phyloP scores from a whole-genome alignment of 768 basidiomycete genomes.

The Boletus edulis region DNA sequence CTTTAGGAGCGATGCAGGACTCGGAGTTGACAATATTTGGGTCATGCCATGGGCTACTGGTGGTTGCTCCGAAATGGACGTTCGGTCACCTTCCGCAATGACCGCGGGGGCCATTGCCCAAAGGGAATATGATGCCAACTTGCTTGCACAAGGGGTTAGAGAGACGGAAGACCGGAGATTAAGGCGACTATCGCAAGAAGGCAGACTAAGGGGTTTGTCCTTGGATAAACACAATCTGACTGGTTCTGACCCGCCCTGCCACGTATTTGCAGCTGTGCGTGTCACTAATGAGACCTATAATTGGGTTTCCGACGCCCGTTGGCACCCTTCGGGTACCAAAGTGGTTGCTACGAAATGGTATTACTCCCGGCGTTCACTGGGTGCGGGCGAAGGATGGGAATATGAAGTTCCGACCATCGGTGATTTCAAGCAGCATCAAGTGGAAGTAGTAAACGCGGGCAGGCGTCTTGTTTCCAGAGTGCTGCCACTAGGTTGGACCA shows the following conservation, averaged over 20 bases:
- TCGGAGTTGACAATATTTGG: constrained; percentile 78
- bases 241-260: constrained; percentile 3
- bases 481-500: constrained; percentile 60
- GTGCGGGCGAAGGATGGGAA: constrained; percentile 74
- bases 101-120: constrained; percentile 36
- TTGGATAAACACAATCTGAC: background rate
- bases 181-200: constrained; percentile 55
- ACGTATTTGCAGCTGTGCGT: constrained; percentile 32
- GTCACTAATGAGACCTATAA: constrained; percentile 77
- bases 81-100: constrained; percentile 37
- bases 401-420: constrained; percentile 45
- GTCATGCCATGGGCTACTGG: constrained; percentile 51
- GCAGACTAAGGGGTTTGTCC: constrained; percentile 44
- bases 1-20: constrained; percentile 69
- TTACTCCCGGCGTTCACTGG: constrained; percentile 58
- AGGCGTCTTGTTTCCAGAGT: constrained; percentile 52
- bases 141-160: constrained; percentile 47
- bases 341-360: constrained; percentile 81
- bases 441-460: constrained; percentile 41
- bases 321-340: constrained; percentile 62
- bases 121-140: constrained; percentile 42
- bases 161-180: constrained; percentile 49
- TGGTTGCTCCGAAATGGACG: constrained; percentile 61
- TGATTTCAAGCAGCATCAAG: constrained; percentile 15
- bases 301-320: constrained; percentile 67